Evolutionary conservation across 2,329 filamentous ascomycete genomes (phyloP).

Genomic region (Alternaria sp.): DNA sequence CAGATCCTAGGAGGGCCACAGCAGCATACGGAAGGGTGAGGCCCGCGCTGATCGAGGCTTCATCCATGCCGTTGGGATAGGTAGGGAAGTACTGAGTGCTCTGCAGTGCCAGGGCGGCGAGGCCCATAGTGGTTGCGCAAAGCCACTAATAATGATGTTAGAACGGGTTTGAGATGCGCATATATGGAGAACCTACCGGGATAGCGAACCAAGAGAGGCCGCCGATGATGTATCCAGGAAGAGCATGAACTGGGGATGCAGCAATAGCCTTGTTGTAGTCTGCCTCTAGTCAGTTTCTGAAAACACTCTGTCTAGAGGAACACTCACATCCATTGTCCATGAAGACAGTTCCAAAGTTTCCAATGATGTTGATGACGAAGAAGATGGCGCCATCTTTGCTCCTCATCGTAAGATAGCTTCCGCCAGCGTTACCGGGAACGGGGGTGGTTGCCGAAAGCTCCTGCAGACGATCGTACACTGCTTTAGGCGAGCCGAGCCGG

Average conservation of each 20-base stretch:
- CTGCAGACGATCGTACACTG: conserved; percentile 78
- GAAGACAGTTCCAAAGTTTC: conserved; percentile 84
- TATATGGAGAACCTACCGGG: conserved; percentile 31
- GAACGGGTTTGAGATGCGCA: no score
- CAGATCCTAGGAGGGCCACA: conserved; percentile 39
- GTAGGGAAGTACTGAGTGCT: conserved; percentile 52
- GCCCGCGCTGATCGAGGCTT: conserved; percentile 34
- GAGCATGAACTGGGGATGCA: conserved; percentile 80
- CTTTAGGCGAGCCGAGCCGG: conserved; percentile 73
- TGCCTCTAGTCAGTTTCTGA: conserved; percentile 6
- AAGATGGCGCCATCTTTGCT: conserved; percentile 83
- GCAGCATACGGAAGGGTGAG: conserved; percentile 42
- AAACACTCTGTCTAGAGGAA: background rate
- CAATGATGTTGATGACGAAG: conserved; percentile 88
- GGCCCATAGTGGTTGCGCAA: conserved; percentile 55
- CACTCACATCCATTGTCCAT: conserved; percentile 74
- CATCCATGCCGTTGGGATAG: conserved; percentile 42
- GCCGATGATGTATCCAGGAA: conserved; percentile 68
- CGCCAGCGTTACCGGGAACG: conserved; percentile 75
- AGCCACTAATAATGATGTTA: conserved; percentile 36
- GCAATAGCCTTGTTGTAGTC: conserved; percentile 89
- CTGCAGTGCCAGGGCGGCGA: conserved; percentile 53
- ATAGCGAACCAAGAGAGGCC: conserved; percentile 57
- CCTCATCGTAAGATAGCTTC: conserved; percentile 88
- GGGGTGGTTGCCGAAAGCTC: conserved; percentile 72